phyloP scores from a whole-genome alignment of 2,329 filamentous ascomycete species.

The Xylaria sp. region DNA sequence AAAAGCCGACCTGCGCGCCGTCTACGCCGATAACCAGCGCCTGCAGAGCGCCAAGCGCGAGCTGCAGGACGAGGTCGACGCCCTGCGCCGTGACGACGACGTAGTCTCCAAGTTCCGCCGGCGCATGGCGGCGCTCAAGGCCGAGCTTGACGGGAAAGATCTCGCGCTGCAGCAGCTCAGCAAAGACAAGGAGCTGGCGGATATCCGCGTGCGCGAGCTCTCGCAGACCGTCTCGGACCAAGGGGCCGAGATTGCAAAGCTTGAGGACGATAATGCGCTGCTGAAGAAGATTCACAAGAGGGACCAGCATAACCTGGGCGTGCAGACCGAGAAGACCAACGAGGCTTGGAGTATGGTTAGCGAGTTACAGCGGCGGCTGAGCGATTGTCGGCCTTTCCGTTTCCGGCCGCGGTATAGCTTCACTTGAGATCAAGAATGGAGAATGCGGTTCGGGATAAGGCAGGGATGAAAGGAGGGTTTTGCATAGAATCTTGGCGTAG shows the following conservation, averaged over 20 bases:
- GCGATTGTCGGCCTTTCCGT: constrained; percentile 25
- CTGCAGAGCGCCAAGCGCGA: constrained; percentile 34
- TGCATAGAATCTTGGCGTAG: constrained; percentile 20
- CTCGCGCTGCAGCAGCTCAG: constrained; percentile 32
- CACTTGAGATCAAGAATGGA: constrained; percentile 13
- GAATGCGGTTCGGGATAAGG: neutral
- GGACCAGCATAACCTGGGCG: constrained; percentile 27
- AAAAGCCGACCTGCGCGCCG: constrained; percentile 38
- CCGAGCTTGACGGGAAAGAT: constrained; percentile 39
- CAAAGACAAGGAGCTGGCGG: constrained; percentile 35
- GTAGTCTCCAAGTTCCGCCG: constrained; percentile 35
- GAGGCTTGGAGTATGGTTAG: constrained; percentile 34
- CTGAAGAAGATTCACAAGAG: constrained; percentile 30
- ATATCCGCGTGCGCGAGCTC: constrained; percentile 39
- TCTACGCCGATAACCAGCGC: constrained; percentile 35
- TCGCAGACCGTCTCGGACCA: constrained; percentile 34
- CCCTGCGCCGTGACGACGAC: constrained; percentile 35
- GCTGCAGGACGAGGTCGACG: constrained; percentile 35
- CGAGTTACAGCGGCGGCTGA: constrained; percentile 36
- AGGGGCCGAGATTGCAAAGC: constrained; percentile 8
- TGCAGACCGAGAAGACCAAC: constrained; percentile 24
- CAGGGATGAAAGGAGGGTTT: neutral
- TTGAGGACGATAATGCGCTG: constrained; percentile 18
- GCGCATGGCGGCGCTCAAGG: constrained; percentile 36
- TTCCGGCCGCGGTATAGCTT: constrained; percentile 34